Conservation (phyloP, 352 stramenopile species). For the Phytophthora pisi region DNA sequence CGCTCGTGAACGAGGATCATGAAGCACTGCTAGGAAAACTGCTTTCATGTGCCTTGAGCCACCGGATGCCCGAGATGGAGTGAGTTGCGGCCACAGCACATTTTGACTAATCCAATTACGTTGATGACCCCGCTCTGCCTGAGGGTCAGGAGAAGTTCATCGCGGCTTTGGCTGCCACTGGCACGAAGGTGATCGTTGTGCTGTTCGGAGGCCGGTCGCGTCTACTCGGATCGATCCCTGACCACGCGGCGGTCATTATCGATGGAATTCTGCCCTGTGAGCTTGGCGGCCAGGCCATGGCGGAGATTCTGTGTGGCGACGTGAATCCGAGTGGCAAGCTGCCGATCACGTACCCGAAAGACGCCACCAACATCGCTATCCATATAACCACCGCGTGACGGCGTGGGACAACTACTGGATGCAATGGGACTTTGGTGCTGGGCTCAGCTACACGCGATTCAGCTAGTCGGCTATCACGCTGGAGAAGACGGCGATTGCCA, state of each 20-base stretch:
- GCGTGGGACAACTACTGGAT: not conserved
- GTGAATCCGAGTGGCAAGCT: not conserved
- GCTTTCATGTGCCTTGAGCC: conserved; percentile 40
- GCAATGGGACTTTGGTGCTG: not conserved
- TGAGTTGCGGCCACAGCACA: not conserved
- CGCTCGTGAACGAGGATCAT: conserved; percentile 45
- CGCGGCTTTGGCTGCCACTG: too few species aligned
- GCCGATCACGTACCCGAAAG: not conserved
- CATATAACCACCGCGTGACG: not conserved
- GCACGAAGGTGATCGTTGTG: too few species aligned
- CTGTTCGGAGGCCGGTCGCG: too few species aligned
- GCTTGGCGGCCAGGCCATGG: too few species aligned
- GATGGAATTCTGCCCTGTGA: too few species aligned
- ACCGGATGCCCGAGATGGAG: conserved; percentile 26
- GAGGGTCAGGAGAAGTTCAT: too few species aligned
- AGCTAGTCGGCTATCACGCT: not conserved
- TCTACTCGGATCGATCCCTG: too few species aligned
- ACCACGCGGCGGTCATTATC: too few species aligned
- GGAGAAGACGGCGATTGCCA: not conserved
- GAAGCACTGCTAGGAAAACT: conserved; percentile 61
- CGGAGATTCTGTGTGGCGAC: too few species aligned
- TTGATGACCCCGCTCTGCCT: too few species aligned
- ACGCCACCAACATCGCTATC: not conserved
- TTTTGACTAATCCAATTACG: conserved; percentile 9
- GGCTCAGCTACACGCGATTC: not conserved